Base-by-base conservation (phyloP, 805 yeast species). In the Yarrowia alimentaria region DNA sequence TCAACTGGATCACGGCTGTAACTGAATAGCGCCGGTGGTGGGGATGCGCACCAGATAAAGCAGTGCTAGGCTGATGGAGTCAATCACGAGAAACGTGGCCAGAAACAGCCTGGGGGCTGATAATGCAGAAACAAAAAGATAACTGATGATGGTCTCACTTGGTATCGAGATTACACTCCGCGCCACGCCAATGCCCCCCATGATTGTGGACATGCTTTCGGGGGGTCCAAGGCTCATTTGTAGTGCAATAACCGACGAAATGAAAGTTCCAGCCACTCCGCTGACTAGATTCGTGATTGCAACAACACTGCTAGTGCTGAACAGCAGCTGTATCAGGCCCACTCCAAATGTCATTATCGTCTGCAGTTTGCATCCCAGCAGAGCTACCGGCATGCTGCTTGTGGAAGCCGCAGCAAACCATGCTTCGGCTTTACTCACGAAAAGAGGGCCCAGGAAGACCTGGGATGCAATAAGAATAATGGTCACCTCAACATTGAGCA, bases 261-360 rank as follows among this genome's bases (percentile, higher is more conserved):
- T 28, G 33, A 40, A 40, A n/a, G 47, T 40, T 6, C 47, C 47
- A 4, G 47, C 18, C 7, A 40, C 33, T n/a, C 47, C 47, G n/a
- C n/a, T n/a, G n/a, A n/a, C n/a, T n/a, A n/a, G n/a, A n/a, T n/a
- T n/a, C n/a, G n/a, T n/a, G n/a, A n/a, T n/a, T n/a, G n/a, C n/a
- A n/a, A n/a, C n/a, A n/a, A n/a, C n/a, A n/a, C n/a, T n/a, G n/a
- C n/a, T n/a, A 18, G 19, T 1, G 47, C 25, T 3, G 33, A 5
- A 26, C 18, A 40, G 4, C 7, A 40, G 25, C 19, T 40, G 47
- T 11, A 40, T 22, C 3, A 28, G 9, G 10, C 33, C 22, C 4
- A 28, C 47, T 3, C 16, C 5, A n/a, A 40, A 28, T 1, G 25
- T 28, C 14, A 40, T 10, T 1, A 40, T 4, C 2, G 33, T 18